These are phyloP conservation scores for Yarrowia yakushimensis DNA, from an alignment of 805 yeast genomes.

Conservation along the genomic window DNA sequence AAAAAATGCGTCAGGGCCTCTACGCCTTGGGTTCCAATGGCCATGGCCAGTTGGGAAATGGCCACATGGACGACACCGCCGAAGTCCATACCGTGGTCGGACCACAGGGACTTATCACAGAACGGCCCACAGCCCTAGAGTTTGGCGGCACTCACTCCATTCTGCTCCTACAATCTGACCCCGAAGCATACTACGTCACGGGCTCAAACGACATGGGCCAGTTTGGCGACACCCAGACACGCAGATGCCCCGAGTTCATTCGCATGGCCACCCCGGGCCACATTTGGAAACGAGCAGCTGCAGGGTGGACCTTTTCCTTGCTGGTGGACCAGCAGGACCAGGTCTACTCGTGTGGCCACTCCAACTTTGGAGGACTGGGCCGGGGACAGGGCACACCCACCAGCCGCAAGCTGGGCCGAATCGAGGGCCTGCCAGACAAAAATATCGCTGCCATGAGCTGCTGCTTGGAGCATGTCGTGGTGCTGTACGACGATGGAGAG, in stretches of 20 bases:
- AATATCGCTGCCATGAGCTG: constrained; percentile 30
- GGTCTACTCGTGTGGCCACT: constrained; percentile 52
- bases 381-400: constrained; percentile 50
- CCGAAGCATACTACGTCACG: constrained; percentile 44
- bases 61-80: constrained; percentile 49
- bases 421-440: constrained; percentile 22
- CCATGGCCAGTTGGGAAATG: constrained; percentile 64
- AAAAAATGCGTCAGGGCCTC: constrained; percentile 27
- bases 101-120: constrained; percentile 20
- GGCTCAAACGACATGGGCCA: constrained; percentile 64
- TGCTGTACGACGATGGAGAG: constrained; percentile 40
- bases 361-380: constrained; percentile 56
- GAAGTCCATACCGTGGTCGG: constrained; percentile 31
- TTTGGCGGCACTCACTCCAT: constrained; percentile 90
- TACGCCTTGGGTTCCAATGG: constrained; percentile 84
- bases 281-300: constrained; percentile 48
- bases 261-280: constrained; percentile 27
- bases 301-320: constrained; percentile 80
- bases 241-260: constrained; percentile 4
- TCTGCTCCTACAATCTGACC: constrained; percentile 33
- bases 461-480: constrained; percentile 39
- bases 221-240: constrained; percentile 41
- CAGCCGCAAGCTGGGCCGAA: not conserved
- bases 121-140: constrained; percentile 40
- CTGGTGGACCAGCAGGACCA: constrained; percentile 44